phyloP scores from a whole-genome alignment of 129 eudicot genomes.

The Deinandra increscens region DNA sequence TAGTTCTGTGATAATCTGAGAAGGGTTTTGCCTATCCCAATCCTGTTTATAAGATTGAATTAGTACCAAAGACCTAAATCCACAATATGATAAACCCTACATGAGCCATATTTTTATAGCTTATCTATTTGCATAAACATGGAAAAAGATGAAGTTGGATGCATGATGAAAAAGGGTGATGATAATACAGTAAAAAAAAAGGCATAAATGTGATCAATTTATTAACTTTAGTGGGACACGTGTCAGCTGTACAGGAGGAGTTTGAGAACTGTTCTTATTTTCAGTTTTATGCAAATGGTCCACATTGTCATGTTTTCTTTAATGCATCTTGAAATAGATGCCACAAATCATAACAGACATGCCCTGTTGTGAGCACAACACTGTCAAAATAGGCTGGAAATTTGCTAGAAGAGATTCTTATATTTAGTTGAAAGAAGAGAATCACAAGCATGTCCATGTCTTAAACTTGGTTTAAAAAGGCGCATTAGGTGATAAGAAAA shows the following conservation, averaged over 20 bases:
- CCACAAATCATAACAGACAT: too few species aligned
- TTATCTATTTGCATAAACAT: neutral
- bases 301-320: neutral
- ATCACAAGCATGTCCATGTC: neutral
- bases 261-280: neutral
- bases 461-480: too few species aligned
- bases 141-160: neutral
- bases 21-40: conserved; percentile 88
- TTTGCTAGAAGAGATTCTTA: too few species aligned
- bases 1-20: conserved; percentile 89
- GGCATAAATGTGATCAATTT: neutral
- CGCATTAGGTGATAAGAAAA: too few species aligned
- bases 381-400: too few species aligned
- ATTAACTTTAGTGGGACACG: neutral
- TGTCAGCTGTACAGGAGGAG: neutral
- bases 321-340: neutral
- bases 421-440: too few species aligned
- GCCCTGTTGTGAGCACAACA: too few species aligned
- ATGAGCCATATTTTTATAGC: neutral
- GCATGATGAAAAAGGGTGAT: neutral
- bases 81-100: conserved; percentile 1
- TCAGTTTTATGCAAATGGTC: neutral
- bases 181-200: neutral
- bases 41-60: conserved; percentile 49
- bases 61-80: neutral